Base-by-base conservation (phyloP, 2,329 filamentous ascomycete genomes). In the Fusarium transvaalense region DNA sequence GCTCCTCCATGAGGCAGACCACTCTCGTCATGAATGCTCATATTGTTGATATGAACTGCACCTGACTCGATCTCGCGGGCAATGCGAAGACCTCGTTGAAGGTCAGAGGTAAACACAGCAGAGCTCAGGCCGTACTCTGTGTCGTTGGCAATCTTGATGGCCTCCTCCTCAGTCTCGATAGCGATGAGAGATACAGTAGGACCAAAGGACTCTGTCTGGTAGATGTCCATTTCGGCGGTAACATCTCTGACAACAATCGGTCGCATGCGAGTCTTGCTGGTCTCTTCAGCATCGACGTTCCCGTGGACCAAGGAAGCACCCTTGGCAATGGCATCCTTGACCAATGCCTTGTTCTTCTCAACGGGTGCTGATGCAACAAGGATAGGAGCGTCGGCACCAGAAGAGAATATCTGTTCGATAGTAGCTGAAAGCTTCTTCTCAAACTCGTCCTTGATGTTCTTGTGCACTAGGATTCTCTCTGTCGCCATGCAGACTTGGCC, bases 401-500 rank as follows among this genome's bases (percentile, higher is more conserved):
- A 82, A 3, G 82, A 79, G 61, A 83, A 84, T 46, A 86, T 77
- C 25, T 76, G 74, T 25, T 79, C 77, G 17, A 83, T 76, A 19
- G 82, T 75, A 5, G 68, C 77, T 13, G 75, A 74, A 5, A 87
- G 71, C 68, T 80, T 81, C 42, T 77, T 72, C 61, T 82, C 81
- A 62, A 89, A 89, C n/a, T 79, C 76, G 3, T 75, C 75, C 10
- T 75, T 78, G 41, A 89, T 68, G 23, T 79, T 77, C 61, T 81
- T 80, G 76, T 88, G 86, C 5, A 89, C 84, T 10, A 89, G 73
- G 32, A 96, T 90, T 29, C 89, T 87, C 80, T 97, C 93, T 0
- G 93, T 96, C 19, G 86, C 86, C 92, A 97, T 96, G 83, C 93
- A 97, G 45, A 96, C 88, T 80, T 97, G 93, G 0, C 93, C 93